phyloP scores from a whole-genome alignment of 2,329 filamentous ascomycete species.

The Orbilia javanica region DNA sequence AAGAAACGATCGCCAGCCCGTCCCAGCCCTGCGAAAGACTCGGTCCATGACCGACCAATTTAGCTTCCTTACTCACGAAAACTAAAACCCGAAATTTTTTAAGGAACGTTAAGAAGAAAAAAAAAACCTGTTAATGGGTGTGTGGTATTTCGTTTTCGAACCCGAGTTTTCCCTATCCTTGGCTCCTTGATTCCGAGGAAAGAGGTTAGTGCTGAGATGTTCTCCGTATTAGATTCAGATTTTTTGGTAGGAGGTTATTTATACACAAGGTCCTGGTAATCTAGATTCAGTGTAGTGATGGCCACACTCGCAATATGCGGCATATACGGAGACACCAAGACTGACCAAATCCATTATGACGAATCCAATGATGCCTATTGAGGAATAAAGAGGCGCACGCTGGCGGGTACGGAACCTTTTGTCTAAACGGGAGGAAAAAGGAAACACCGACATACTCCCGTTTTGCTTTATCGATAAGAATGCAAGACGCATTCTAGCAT shows the following conservation, averaged over 20 bases:
- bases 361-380: conserved; percentile 2
- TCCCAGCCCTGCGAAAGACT: conserved; percentile 16
- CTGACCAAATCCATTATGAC: conserved; percentile 3
- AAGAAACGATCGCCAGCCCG: conserved; percentile 12
- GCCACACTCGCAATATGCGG: background rate
- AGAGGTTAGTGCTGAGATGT: conserved; percentile 10
- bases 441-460: background rate
- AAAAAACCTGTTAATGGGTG: background rate
- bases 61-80: conserved; percentile 22
- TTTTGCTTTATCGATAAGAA: conserved; percentile 48
- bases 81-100: conserved; percentile 24
- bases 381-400: conserved; percentile 3
- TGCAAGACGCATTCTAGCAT: conserved; percentile 35
- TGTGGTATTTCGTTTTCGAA: background rate
- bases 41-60: conserved; percentile 25
- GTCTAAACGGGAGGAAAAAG: background rate
- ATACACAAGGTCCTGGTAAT: conserved; percentile 6
- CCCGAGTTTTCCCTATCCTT: conserved; percentile 58
- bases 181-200: background rate
- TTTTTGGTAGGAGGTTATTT: conserved; percentile 14
- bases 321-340: conserved; percentile 7
- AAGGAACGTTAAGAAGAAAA: too few relatives aligned
- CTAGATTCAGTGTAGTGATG: background rate
- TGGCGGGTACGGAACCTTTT: conserved; percentile 41
- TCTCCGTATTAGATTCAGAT: background rate